phyloP scores from a whole-genome alignment of 495 filamentous ascomycete genomes.

The Neurospora discreta region DNA sequence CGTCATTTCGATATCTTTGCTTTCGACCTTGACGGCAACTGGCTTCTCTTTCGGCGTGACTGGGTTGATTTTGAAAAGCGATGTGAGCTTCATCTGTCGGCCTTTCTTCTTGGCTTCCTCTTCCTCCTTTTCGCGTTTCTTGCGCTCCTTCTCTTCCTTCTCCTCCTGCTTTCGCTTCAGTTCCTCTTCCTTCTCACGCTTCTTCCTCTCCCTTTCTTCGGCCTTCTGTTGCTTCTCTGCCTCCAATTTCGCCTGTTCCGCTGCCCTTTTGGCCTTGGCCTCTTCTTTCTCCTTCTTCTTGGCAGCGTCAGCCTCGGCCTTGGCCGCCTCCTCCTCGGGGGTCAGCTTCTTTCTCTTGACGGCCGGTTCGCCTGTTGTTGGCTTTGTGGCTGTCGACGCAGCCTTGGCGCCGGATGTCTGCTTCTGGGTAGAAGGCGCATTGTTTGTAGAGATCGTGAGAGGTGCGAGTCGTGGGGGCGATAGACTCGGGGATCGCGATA shows the following conservation, averaged over 20 bases:
- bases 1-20: slow-evolving; percentile 6
- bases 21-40: slow-evolving; percentile 10
- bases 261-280: slow-evolving; percentile 23
- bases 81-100: slow-evolving; percentile 37
- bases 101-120: slow-evolving; percentile 57
- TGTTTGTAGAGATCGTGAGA: neutral
- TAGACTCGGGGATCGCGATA: slow-evolving; percentile 19
- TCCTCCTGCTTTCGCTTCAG: slow-evolving; percentile 34
- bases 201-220: slow-evolving; percentile 33
- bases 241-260: slow-evolving; percentile 11
- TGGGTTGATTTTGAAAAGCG: slow-evolving; percentile 42
- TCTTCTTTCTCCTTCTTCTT: slow-evolving; percentile 33
- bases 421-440: slow-evolving; percentile 2
- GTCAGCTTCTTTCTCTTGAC: slow-evolving; percentile 42
- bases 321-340: slow-evolving; percentile 41
- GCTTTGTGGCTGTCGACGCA: neutral
- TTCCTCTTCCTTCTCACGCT: slow-evolving; percentile 30
- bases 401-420: neutral
- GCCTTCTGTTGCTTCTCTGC: slow-evolving; percentile 32
- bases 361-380: slow-evolving; percentile 12
- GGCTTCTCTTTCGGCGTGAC: slow-evolving; percentile 21
- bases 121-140: slow-evolving; percentile 49
- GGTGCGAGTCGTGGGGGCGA: slow-evolving; percentile 9
- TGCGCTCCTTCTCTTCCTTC: slow-evolving; percentile 45
- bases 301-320: slow-evolving; percentile 29